Percentiles rank a stretch among this genome's conserved stretches.
Conservation (phyloP, 2,329 filamentous ascomycete genomes). For the Eutypa lata region DNA sequence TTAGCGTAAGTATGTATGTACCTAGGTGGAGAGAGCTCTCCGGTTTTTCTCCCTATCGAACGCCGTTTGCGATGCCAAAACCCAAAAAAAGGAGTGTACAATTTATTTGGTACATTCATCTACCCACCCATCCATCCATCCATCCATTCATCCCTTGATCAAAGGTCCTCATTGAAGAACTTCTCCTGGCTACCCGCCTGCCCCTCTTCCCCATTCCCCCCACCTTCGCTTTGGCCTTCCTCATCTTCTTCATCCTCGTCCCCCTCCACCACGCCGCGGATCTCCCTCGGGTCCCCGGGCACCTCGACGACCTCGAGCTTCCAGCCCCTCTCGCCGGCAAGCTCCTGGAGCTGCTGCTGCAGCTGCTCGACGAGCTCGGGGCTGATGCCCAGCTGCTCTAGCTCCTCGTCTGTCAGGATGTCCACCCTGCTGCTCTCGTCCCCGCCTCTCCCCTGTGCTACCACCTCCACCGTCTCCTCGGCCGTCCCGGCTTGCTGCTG, state of each 20-base stretch:
- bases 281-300: slow-evolving; percentile 57
- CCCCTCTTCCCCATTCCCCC: slow-evolving; percentile 15
- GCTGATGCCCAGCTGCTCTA: slow-evolving; percentile 65
- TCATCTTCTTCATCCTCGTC: slow-evolving; percentile 49
- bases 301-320: slow-evolving; percentile 75
- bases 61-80: no score
- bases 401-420: slow-evolving; percentile 61
- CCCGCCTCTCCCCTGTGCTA: slow-evolving; percentile 43
- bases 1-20: no score
- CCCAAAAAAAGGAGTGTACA: no score
- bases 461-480: slow-evolving; percentile 36
- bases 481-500: slow-evolving; percentile 14
- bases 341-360: slow-evolving; percentile 62
- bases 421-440: slow-evolving; percentile 61
- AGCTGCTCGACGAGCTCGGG: slow-evolving; percentile 67
- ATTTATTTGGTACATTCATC: no score
- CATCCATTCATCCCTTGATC: slow-evolving; percentile 9
- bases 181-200: slow-evolving; percentile 45
- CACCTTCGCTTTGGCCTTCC: slow-evolving; percentile 20
- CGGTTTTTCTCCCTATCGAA: no score
- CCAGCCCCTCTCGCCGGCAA: slow-evolving; percentile 73
- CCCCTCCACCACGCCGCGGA: slow-evolving; percentile 66
- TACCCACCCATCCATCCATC: no score
- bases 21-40: no score
- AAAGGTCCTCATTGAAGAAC: slow-evolving; percentile 54